A percentile compares a stretch with the other conserved stretches of the same genome.
Conservation (phyloP, 345 rosid species). For the Eucalyptus tenuipes region DNA sequence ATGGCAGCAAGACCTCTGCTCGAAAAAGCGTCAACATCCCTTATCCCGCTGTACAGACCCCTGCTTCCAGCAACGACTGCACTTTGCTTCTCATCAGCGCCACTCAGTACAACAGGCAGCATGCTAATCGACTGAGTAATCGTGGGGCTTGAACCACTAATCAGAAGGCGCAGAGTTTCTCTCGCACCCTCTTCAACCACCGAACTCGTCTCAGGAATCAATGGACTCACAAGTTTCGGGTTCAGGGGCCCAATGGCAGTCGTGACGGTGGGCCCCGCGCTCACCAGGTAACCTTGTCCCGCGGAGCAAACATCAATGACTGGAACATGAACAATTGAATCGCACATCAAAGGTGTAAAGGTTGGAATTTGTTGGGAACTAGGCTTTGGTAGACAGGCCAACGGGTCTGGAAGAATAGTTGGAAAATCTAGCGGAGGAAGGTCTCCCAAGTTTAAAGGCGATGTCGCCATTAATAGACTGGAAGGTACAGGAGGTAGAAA, state of each 20-base stretch:
- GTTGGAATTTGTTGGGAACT: slow-evolving; percentile 55
- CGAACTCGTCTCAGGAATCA: slow-evolving; percentile 48
- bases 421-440: slow-evolving; percentile 16
- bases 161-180: slow-evolving; percentile 76
- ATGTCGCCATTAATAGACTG: slow-evolving; percentile 30
- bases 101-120: slow-evolving; percentile 28
- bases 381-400: neutral
- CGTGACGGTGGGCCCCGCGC: slow-evolving; percentile 62
- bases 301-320: slow-evolving; percentile 87
- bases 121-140: slow-evolving; percentile 14
- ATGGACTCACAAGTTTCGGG: slow-evolving; percentile 35
- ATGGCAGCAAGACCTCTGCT: slow-evolving; percentile 20
- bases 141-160: slow-evolving; percentile 38
- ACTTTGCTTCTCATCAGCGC: slow-evolving; percentile 18
- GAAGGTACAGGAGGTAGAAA: slow-evolving; percentile 43
- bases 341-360: slow-evolving; percentile 82
- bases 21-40: slow-evolving; percentile 29
- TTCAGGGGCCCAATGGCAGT: slow-evolving; percentile 55
- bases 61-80: slow-evolving; percentile 40
- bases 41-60: slow-evolving; percentile 46
- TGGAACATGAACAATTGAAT: slow-evolving; percentile 87
- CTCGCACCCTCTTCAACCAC: slow-evolving; percentile 83
- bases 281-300: slow-evolving; percentile 89
- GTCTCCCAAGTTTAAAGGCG: slow-evolving; percentile 33
- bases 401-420: neutral